Base-by-base conservation (phyloP, 139 green algal species). In the Chlamydomonas sp. region DNA sequence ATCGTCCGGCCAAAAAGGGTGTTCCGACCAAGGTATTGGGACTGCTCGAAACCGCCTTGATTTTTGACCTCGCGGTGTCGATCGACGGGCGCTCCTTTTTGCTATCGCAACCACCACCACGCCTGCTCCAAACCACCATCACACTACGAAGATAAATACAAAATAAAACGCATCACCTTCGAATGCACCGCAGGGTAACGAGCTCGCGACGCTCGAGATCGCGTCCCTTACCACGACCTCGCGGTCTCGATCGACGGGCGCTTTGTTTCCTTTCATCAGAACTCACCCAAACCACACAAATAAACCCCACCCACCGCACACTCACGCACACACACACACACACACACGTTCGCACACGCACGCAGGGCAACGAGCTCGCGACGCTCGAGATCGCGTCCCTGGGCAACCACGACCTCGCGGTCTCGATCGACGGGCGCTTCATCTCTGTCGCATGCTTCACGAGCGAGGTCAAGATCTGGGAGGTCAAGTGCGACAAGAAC, bases 141-240 rank as follows among this genome's bases (percentile, higher is more conserved):
- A n/a, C n/a, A n/a, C n/a, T n/a, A n/a, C n/a, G n/a, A n/a, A n/a
- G n/a, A n/a, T n/a, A n/a, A n/a, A n/a, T n/a, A n/a, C 43, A 54
- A 26, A 13, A 13, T 16, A 13, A 54, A 26, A 54, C 16, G 13
- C 43, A 36, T 26, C 30, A 10, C 24, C 26, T 64, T 26, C 30
- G 30, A 36, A 26, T 36, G 30, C 24, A 64, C 8, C 16, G 24
- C 67, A 79, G 73, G 76, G 76, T 34, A 49, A 58, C 8, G 76
- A 80, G 65, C 28, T 87, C 36, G 81, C 62, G 0, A 36, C 67
- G 2, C 76, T 84, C 1, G 72, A 84, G 61, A 77, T 77, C 69
- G 81, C 79, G 67, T 76, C 68, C 33, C 58, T 87, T 2, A 87
- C 70, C 77, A 87, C 50, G n/a, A n/a, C n/a, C n/a, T n/a, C n/a